phyloP scores from a whole-genome alignment of 768 basidiomycete genomes.

The Hypsizygus marmoreus region DNA sequence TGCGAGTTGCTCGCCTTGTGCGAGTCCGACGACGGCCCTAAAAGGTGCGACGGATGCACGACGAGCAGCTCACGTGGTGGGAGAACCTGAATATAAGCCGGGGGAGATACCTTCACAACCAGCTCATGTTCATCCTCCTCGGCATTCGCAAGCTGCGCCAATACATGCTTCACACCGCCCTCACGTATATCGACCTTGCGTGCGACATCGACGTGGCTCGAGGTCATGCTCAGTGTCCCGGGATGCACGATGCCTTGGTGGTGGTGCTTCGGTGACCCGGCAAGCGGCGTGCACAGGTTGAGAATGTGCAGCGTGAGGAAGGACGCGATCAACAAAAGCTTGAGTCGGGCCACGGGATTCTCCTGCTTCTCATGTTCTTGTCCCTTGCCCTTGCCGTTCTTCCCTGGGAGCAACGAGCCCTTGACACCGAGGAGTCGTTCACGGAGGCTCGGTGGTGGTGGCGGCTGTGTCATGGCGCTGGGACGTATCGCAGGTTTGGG shows the following conservation, averaged over 20 bases:
- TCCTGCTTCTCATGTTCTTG: slow-evolving; percentile 50
- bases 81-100: slow-evolving; percentile 54
- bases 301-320: slow-evolving; percentile 91
- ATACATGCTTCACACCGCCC: slow-evolving; percentile 56
- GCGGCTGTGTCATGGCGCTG: slow-evolving; percentile 34
- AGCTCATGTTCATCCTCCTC: slow-evolving; percentile 38
- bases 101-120: slow-evolving; percentile 63
- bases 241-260: slow-evolving; percentile 22
- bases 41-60: too few species aligned
- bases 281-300: slow-evolving; percentile 91
- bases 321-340: slow-evolving; percentile 87
- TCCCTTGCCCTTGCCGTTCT: slow-evolving; percentile 15
- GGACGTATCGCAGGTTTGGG: slow-evolving; percentile 19
- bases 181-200: slow-evolving; percentile 73
- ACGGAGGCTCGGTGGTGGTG: slow-evolving; percentile 17
- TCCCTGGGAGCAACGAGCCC: slow-evolving; percentile 25
- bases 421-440: slow-evolving; percentile 27
- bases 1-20: slow-evolving; percentile 42
- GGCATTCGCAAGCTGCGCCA: slow-evolving; percentile 28
- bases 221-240: slow-evolving; percentile 16
- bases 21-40: too few species aligned
- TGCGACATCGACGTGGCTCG: slow-evolving; percentile 23
- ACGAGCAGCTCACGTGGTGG: slow-evolving; percentile 20
- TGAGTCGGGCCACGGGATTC: slow-evolving; percentile 85
- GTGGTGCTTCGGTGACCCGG: slow-evolving; percentile 37